These are phyloP conservation scores for Entelexis sorbosivorans DNA, from an alignment of 1,139 yeast species.

Conservation along the genomic window DNA sequence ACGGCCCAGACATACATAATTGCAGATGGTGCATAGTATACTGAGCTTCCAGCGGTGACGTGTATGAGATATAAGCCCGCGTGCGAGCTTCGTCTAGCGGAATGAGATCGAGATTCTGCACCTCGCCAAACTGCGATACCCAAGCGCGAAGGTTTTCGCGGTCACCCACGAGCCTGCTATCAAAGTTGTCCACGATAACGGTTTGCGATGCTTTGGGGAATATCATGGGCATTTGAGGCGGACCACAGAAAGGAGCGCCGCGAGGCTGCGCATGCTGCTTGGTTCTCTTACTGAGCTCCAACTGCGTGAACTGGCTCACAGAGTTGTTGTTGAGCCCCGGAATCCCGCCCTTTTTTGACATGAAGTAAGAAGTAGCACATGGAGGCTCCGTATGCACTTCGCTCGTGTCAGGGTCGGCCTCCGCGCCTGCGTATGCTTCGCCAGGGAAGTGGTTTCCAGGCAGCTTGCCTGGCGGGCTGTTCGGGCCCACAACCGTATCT, in stretches of 20 bases:
- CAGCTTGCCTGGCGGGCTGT: neutral
- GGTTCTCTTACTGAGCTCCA: neutral
- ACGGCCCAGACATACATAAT: slow-evolving; percentile 1
- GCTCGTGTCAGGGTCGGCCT: neutral
- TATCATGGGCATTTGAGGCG: neutral
- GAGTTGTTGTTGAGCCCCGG: neutral
- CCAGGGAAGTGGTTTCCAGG: neutral
- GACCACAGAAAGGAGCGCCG: neutral
- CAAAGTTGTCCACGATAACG: slow-evolving; percentile 17
- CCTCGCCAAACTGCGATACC: slow-evolving; percentile 16
- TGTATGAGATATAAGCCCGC: slow-evolving; percentile 18
- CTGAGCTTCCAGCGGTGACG: slow-evolving; percentile 13
- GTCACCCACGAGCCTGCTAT: neutral
- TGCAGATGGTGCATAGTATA: slow-evolving; percentile 10
- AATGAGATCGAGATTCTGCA: slow-evolving; percentile 12
- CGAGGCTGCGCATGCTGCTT: neutral
- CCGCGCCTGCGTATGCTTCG: too few species aligned
- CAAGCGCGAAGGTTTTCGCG: neutral
- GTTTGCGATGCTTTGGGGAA: slow-evolving; percentile 17
- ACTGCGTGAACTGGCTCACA: neutral
- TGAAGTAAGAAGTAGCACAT: neutral
- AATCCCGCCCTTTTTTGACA: neutral
- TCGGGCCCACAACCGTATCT: neutral
- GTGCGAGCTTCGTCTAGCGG: neutral
- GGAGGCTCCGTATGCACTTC: neutral